Evolutionary conservation across 352 stramenopile genomes (phyloP), one percentile per base, ranked within the genome.

Genomic region (Halophytophthora batemanensis): DNA sequence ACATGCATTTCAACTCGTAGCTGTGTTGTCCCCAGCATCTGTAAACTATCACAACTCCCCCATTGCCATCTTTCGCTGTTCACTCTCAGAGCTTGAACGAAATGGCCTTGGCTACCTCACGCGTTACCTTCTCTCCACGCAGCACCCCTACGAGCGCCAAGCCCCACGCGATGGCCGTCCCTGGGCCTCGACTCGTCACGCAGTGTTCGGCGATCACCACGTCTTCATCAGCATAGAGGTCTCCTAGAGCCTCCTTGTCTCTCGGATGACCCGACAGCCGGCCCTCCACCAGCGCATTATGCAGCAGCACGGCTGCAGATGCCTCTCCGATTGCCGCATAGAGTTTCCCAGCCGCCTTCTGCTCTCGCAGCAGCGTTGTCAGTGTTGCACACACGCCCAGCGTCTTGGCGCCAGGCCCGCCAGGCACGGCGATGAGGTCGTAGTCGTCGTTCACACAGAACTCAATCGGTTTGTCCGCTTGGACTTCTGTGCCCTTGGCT

Each of bases 391-490:
- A 82, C 19, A 66, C 59, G 28, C 69, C 66, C 12, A 90, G 71
- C 0, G 55, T 44, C 31, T 78, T 82, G 17, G 80, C 74, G 2
- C 77, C 77, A 11, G 64, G 42, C 3, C 80, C 80, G 17, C 80
- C 80, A 11, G 77, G 77, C n/a, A 90, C 61, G 12, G 80, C 65
- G 36, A 90, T 87, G 22, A 80, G 31, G 56, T 90, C 77, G 35
- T 66, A 90, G 11, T 74, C 56, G 14, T 82, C 68, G 19, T 86
- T 69, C 17, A 61, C 51, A 35, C 80, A 88, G 48, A 79, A 71
- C 35, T 77, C 64, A 29, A 90, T 77, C 3, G 75, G 60, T 52
- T 85, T 84, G 51, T 90, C 75, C 7, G 77, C 66, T 56, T 86
- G 70, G 11, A 90, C 54, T 40, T 71, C 56, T 2, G 77, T 77